phyloP scores from a whole-genome alignment of 2,329 filamentous ascomycete genomes.

The Herpomyces periplanetae region DNA sequence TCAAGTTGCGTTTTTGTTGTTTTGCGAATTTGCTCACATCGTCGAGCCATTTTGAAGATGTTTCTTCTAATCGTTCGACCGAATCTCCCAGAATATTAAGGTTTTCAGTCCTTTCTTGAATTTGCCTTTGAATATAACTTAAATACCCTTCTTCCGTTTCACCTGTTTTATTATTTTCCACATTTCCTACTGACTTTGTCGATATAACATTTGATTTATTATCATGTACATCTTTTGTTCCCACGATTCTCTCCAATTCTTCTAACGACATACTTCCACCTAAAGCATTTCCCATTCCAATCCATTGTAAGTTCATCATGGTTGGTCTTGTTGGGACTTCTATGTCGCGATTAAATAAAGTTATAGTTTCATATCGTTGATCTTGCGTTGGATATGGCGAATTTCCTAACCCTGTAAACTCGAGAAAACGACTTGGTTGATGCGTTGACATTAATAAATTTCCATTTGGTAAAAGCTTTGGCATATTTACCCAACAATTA shows the following conservation, averaged over 20 bases:
- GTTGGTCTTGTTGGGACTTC: constrained; percentile 41
- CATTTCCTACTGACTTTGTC: constrained; percentile 3
- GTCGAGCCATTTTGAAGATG: constrained; percentile 43
- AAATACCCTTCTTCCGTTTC: constrained; percentile 25
- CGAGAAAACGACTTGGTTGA: too few species aligned
- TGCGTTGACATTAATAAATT: too few species aligned
- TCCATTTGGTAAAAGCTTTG: too few species aligned
- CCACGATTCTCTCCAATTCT: too few species aligned
- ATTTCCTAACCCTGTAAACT: too few species aligned
- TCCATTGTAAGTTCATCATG: constrained; percentile 85
- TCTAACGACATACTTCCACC: too few species aligned
- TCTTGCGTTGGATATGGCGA: too few species aligned
- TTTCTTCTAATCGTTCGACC: constrained; percentile 43
- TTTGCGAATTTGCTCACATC: constrained; percentile 57
- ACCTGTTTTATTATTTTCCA: constrained; percentile 3
- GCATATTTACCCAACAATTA: too few species aligned
- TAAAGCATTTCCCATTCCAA: too few species aligned
- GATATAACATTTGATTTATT: constrained; percentile 4
- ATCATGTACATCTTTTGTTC: too few species aligned
- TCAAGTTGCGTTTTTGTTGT: constrained; percentile 49
- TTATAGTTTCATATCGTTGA: too few species aligned
- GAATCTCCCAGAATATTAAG: constrained; percentile 42
- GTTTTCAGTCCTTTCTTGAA: constrained; percentile 67
- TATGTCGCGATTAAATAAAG: constrained; percentile 41
- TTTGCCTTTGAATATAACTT: constrained; percentile 44